These are phyloP conservation scores for Penicillium cinerascens DNA, from an alignment of 495 filamentous ascomycete genomes.

Conservation along the genomic window DNA sequence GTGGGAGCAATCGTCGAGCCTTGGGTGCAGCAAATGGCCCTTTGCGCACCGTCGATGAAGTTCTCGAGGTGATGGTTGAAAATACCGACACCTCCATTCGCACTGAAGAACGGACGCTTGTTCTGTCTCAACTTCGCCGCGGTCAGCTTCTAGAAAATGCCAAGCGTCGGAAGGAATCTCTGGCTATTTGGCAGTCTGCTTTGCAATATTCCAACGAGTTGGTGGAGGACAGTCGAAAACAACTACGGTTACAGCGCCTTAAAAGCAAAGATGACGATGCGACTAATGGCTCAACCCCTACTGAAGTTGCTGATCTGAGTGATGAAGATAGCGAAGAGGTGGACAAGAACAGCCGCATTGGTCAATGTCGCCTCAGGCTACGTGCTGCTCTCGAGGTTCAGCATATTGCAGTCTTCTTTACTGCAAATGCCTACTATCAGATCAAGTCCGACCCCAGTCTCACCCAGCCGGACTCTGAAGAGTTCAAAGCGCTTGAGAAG, in stretches of 20 bases:
- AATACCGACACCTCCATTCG: conserved; percentile 62
- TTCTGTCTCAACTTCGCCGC: conserved; percentile 57
- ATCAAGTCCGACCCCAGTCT: conserved; percentile 66
- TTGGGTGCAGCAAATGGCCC: conserved; percentile 62
- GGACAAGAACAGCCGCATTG: conserved; percentile 47
- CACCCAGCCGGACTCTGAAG: conserved; percentile 59
- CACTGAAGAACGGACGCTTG: conserved; percentile 61
- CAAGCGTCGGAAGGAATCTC: conserved; percentile 52
- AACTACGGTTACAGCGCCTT: conserved; percentile 51
- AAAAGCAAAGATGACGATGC: conserved; percentile 15
- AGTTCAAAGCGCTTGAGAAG: conserved; percentile 62
- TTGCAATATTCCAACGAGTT: conserved; percentile 50
- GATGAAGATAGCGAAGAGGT: conserved; percentile 46
- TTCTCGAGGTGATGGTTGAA: conserved; percentile 86
- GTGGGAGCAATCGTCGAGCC: conserved; percentile 61
- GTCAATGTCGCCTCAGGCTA: conserved; percentile 62
- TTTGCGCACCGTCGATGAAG: conserved; percentile 75
- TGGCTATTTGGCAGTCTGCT: conserved; percentile 62
- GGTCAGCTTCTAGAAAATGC: conserved; percentile 75
- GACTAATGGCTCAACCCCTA: background rate
- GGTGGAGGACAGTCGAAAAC: conserved; percentile 61
- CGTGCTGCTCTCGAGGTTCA: conserved; percentile 72
- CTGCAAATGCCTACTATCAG: conserved; percentile 77
- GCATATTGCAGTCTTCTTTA: conserved; percentile 80
- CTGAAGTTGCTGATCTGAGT: conserved; percentile 17